phyloP scores from a whole-genome alignment of 2,329 filamentous ascomycete genomes.

The Myrmaecium sp. region DNA sequence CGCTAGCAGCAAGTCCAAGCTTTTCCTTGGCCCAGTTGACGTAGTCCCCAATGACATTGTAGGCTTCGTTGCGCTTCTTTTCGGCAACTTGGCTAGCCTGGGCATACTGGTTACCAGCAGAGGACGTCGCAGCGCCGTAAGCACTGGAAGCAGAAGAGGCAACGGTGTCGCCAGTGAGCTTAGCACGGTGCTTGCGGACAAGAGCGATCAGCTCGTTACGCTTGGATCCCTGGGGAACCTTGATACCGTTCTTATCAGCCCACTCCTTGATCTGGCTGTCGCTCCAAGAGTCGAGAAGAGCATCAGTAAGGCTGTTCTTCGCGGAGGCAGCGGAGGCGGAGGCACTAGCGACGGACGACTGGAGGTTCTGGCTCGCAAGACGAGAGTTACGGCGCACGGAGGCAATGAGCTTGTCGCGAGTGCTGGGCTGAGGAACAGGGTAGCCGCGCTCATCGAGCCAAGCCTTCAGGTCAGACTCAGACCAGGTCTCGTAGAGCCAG shows the following conservation, averaged over 20 bases:
- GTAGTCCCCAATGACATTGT: constrained; percentile 25
- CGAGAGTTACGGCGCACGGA: constrained; percentile 81
- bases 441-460: constrained; percentile 85
- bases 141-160: constrained; percentile 20
- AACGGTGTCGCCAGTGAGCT: constrained; percentile 50
- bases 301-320: constrained; percentile 61
- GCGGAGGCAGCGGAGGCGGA: constrained; percentile 39
- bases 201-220: constrained; percentile 76
- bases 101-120: constrained; percentile 58
- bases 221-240: constrained; percentile 82
- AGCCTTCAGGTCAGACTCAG: constrained; percentile 80
- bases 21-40: constrained; percentile 27
- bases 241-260: constrained; percentile 76
- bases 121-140: constrained; percentile 28
- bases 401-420: constrained; percentile 76
- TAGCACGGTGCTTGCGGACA: constrained; percentile 69
- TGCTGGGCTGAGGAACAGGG: constrained; percentile 67
- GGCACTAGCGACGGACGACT: constrained; percentile 38
- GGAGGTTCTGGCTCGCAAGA: constrained; percentile 52
- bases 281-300: constrained; percentile 77
- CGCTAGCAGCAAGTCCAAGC: constrained; percentile 26
- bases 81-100: constrained; percentile 55
- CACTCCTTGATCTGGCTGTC: constrained; percentile 85
- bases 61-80: constrained; percentile 46
- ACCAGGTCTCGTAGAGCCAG: constrained; percentile 87